A percentile compares a stretch with the other conserved stretches of the same genome.
phyloP scores from a whole-genome alignment of 1,139 yeast genomes.

The Pichiaceae sp. region DNA sequence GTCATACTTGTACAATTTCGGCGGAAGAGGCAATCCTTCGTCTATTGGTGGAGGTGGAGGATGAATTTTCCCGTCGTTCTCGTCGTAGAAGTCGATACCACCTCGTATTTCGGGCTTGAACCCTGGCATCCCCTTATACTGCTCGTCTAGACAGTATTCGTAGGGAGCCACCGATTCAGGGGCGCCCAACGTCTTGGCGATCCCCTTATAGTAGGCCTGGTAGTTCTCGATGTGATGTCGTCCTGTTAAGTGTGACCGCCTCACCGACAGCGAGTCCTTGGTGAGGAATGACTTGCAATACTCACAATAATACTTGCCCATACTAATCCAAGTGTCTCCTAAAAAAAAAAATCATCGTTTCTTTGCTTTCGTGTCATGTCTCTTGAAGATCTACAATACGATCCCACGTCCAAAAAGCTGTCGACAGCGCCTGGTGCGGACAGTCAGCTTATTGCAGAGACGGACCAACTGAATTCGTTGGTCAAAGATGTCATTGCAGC shows the following conservation, averaged over 20 bases:
- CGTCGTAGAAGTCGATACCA: constrained; percentile 1
- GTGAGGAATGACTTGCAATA: constrained; percentile 80
- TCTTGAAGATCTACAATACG: constrained; percentile 15
- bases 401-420: constrained; percentile 20
- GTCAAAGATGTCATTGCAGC: constrained; percentile 50
- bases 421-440: constrained; percentile 6
- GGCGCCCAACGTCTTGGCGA: constrained; percentile 31
- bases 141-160: constrained; percentile 26
- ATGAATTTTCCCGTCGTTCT: constrained; percentile 1
- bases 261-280: constrained; percentile 81
- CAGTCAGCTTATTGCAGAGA: constrained; percentile 16
- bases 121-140: constrained; percentile 43
- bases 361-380: background rate
- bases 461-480: constrained; percentile 57
- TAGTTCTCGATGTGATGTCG: constrained; percentile 69
- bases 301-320: constrained; percentile 72
- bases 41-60: constrained; percentile 28
- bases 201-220: constrained; percentile 65
- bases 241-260: constrained; percentile 77
- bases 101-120: background rate
- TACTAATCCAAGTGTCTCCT: constrained; percentile 13
- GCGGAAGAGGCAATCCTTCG: constrained; percentile 34
- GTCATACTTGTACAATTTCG: constrained; percentile 20
- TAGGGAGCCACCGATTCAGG: constrained; percentile 6
- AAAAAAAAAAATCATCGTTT: background rate